Evolutionary conservation across 2,329 filamentous ascomycete species (phyloP), one percentile per base, ranked within the genome.

Genomic region (Phialophora expanda): DNA sequence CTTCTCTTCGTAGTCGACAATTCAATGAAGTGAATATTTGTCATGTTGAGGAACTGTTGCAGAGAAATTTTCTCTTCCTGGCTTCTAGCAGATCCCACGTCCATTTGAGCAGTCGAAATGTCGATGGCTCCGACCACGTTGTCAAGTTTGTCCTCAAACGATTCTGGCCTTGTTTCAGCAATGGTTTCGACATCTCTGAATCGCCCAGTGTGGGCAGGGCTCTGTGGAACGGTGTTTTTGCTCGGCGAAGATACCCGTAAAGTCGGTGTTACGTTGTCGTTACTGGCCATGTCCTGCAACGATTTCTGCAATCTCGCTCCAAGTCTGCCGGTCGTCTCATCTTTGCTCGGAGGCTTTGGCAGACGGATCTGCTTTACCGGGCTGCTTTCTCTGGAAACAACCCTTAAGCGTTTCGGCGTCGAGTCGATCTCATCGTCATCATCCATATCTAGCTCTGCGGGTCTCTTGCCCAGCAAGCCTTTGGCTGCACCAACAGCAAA

Each of bases 1-100:
- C 95, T 86, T 71, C 94, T 85, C 76, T 98, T 98, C 1, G 93
- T 97, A 0, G 94, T 97, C n/a, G 90, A 97, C 57, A 99, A 83
- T 76, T 99, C 95, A 91, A 99, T 97, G 80, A 99, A 99, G 61
- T 93, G 91, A 73, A 99, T 97, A 66, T 92, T 96, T 2, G 94
- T 97, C 87, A 97, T 89, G 69, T 96, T 92, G 53, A 99, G 81
- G 78, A 99, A 99, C 61, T 97, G 91, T 72, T 97, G 92, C 2
- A 99, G 83, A 54, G 93, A 90, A 61, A 97, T 93, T 24, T 82
- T 82, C n/a, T 87, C 84, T 5, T 80, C 76, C 51, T 84, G 78
- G 1, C 74, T 56, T 79, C 74, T n/a, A 77, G 56, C 32, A 70
- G 63, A 53, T 28, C 57, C 64, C 32, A 64, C 55, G 44, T 69